Base-by-base conservation (phyloP, 2,329 filamentous ascomycete species). In the Fusarium mundagurra region DNA sequence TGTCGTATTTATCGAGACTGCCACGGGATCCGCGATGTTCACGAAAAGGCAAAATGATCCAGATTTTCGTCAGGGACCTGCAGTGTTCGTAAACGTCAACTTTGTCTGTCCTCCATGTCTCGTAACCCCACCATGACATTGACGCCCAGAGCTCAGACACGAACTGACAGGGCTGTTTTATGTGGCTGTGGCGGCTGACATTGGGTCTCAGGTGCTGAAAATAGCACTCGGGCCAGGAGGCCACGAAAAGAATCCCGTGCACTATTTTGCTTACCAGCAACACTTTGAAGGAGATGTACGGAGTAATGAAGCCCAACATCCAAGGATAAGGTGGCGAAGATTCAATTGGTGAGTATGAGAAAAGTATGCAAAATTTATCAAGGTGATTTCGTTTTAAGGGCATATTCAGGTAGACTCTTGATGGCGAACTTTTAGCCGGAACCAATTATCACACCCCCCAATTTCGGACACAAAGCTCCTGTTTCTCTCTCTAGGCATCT, bases 161-260 rank as follows among this genome's bases (percentile, higher is more conserved):
- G 31, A 53, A 45, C 44, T 48, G 36, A 27, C 51, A 65, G 51
- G 59, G 54, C 43, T 72, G 50, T 57, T 51, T 51, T 39, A 43
- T 73, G 67, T 77, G 76, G 75, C 76, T 75, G 75, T 78, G 76
- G 67, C 69, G 69, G 76, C 76, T 78, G 64, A 72, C 55, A 71
- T 53, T 47, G 43, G 33, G 39, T 47, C 41, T 29, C n/a, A 53
- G 36, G 50, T 45, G 62, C 76, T 71, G 72, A 76, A 72, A 78
- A 78, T 77, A 78, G 76, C 58, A 69, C 36, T 38, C 27, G 38
- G 27, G 18, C 36, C 18, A 38, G 36, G 36, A 38, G n/a, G 31
- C 38, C 18, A 29, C 33, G n/a, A 24, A 33, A 45, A 20, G 27
- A 50, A 36, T 11, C 41, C 41, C 18, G 41, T 36, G 17, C 20